phyloP scores from a whole-genome alignment of 1,284 basidiomycete genomes.

The Microbotryum violaceum region DNA sequence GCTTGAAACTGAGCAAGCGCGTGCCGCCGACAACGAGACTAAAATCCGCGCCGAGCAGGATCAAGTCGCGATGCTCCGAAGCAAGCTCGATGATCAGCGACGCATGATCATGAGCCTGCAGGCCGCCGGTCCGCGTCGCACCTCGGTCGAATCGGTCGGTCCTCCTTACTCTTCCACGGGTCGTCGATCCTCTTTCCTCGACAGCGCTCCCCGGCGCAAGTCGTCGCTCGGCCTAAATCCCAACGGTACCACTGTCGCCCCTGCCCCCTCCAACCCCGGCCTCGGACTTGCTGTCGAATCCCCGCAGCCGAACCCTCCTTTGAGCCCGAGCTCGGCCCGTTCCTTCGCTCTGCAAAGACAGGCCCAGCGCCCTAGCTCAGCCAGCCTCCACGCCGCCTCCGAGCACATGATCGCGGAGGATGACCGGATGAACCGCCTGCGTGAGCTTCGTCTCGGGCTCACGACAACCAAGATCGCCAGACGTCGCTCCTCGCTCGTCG shows the following conservation, averaged over 20 bases:
- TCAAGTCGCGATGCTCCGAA: constrained; percentile 65
- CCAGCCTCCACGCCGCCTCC: constrained; percentile 7
- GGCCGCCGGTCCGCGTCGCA: constrained; percentile 43
- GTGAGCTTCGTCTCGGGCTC: constrained; percentile 24
- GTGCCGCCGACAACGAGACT: constrained; percentile 55
- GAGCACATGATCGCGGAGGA: constrained; percentile 14
- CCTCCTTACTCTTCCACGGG: constrained; percentile 33
- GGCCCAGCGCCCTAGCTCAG: constrained; percentile 24
- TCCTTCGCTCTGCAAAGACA: constrained; percentile 6
- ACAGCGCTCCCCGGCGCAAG: constrained; percentile 54
- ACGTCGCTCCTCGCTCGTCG: constrained; percentile 13
- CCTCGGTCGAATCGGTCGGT: not conserved
- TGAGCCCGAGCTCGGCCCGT: constrained; percentile 1
- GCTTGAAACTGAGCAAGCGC: constrained; percentile 49
- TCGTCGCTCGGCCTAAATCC: constrained; percentile 36
- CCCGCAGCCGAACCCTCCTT: not conserved
- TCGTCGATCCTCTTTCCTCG: constrained; percentile 59
- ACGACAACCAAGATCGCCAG: constrained; percentile 18
- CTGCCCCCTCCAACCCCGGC: not conserved
- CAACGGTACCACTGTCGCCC: constrained; percentile 8
- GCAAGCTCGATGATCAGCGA: constrained; percentile 84
- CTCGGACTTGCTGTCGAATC: constrained; percentile 19
- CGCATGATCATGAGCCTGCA: constrained; percentile 85
- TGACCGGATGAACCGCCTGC: constrained; percentile 16
- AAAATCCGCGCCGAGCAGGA: constrained; percentile 69